These are phyloP conservation scores for Eucalyptus pauciflora DNA, from an alignment of 345 rosid genomes.

Conservation along the genomic window DNA sequence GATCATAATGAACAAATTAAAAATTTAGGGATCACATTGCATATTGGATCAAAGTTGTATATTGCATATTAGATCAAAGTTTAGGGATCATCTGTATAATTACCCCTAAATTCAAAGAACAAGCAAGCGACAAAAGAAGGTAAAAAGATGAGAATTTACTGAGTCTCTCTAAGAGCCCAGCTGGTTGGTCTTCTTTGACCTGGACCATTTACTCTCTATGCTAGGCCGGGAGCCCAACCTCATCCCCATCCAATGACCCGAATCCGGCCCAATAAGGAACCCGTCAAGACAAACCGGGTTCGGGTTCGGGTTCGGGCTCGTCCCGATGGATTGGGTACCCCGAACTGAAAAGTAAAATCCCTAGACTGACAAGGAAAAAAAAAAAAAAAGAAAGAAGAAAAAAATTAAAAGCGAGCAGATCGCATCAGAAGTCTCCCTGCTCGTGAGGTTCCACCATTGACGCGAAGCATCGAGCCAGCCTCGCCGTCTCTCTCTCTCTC, in stretches of 20 bases:
- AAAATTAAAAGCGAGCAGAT: neutral
- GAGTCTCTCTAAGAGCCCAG: neutral
- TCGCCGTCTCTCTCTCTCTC: neutral
- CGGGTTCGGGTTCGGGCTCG: neutral
- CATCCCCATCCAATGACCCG: neutral
- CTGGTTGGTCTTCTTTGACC: neutral
- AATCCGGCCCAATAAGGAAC: neutral
- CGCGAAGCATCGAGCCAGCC: neutral
- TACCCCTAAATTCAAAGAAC: neutral
- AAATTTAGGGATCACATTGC: accelerated
- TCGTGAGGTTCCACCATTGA: neutral
- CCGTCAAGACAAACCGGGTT: neutral
- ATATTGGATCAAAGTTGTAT: too few relatives aligned
- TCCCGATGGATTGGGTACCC: neutral
- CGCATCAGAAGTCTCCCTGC: neutral
- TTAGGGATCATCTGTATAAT: too few relatives aligned
- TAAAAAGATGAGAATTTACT: neutral
- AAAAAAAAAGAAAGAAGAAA: neutral
- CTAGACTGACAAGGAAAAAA: neutral
- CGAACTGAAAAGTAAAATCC: neutral
- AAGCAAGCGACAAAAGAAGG: neutral
- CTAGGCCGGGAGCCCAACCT: neutral
- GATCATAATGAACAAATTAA: too few relatives aligned
- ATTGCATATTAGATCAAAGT: too few relatives aligned
- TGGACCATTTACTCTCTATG: neutral